Base-by-base conservation (phyloP, 2,329 filamentous ascomycete genomes). In the Calycina marina region DNA sequence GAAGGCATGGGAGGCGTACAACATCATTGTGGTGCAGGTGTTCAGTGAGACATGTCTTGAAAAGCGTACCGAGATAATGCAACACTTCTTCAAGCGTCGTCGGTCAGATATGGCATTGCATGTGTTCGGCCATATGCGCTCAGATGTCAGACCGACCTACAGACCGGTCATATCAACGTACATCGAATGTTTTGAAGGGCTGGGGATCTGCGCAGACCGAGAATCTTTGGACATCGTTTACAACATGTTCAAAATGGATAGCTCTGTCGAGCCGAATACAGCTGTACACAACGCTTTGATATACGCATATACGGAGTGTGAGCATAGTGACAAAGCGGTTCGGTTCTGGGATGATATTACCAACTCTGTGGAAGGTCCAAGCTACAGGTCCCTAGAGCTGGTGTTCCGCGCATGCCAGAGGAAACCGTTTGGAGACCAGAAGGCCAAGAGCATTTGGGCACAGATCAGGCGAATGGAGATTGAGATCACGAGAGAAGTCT, bases 241-340 rank as follows among this genome's bases (percentile, higher is more conserved):
- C 59, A 93, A 94, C 51, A 88, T 93, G 72, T 65, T 94, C 43
- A 96, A 93, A 58, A 76, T 94, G 54, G 90, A 98, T 53, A 67
- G 76, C n/a, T 69, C 72, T 25, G 67, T 96, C 22, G 74, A 86
- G 44, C 67, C 77, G 4, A 75, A 69, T 44, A 96, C 88, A 1
- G 64, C 62, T 34, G 62, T 96, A 2, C 72, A 78, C 45, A 96
- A 93, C 47, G 74, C 79, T 0, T 61, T 96, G 30, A 93, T 98
- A 75, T 64, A 90, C 9, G 86, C 83, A 0, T 88, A 93, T 50
- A 72, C 74, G 1, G 68, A 71, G 1, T 80, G 74, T 47, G 79
- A 70, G 5, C 63, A 74, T 41, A 64, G 77, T 0, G 57, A 66
- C 17, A 69, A 69, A 34, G 82, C 81, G 1, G 60, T 93, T 41